Evolutionary conservation across 1,139 yeast genomes (phyloP), one percentile per base, ranked within the genome.

Genomic region (Saccharomyces uvarum): DNA sequence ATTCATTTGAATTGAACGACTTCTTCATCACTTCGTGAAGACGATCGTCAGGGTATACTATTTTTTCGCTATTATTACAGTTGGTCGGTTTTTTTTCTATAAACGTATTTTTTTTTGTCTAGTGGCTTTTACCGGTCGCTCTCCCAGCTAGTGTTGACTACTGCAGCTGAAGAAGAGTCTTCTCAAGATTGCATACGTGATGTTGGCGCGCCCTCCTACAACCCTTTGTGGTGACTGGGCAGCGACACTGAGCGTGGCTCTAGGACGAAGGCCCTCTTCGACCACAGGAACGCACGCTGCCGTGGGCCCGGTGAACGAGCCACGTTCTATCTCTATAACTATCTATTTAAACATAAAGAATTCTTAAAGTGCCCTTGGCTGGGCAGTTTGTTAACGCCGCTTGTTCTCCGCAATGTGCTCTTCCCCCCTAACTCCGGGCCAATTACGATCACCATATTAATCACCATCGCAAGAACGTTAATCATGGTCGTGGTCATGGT

Each of bases 1-100:
- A 58, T 56, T 56, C 65, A 54, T 59, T 61, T 58, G 69, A 65
- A 56, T 60, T 61, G 49, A 56, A 58, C 47, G 63, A 64, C 54
- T 38, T 38, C 44, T 59, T 64, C 52, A 55, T 61, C 47, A 38
- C 54, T 56, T 48, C 54, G 50, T 52, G 21, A 14, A 48, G 27
- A 41, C 19, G 24, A 48, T 21, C 29, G 14, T 7, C 7, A 29
- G 27, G 38, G 32, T 31, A 28, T 41, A 19, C 7, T 47, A 21
- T 41, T 44, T 47, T 31, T 28, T 49, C 46, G 27, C 27, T 38
- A 38, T 38, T 38, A 38, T 38, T 16, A 16, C 21, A 16, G 24
- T 38, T 16, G 44, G 44, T 16, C 24, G 44, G 44, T 38, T 38
- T 38, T 38, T 38, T 9, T 9, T 14, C 11, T 9, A 8, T 33